Conservation (phyloP, 495 filamentous ascomycete genomes). For the Hypoxylon trugodes region DNA sequence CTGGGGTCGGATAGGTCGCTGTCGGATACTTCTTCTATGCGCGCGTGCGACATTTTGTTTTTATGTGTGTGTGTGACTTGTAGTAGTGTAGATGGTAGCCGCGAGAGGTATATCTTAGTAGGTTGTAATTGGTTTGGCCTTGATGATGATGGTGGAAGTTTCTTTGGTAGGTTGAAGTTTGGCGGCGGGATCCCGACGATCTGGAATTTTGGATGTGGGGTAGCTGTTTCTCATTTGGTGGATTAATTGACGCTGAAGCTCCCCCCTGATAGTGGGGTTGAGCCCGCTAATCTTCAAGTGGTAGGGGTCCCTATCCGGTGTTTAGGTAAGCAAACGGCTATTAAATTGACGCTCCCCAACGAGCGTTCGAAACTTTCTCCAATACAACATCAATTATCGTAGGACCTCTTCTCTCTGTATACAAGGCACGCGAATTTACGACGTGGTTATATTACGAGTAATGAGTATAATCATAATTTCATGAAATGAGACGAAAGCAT, state of each 20-base stretch:
- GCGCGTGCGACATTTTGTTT: slow-evolving; percentile 78
- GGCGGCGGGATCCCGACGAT: background rate
- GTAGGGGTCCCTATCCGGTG: background rate
- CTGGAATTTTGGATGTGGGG: slow-evolving; percentile 35
- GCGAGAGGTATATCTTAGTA: background rate
- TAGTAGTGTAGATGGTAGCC: background rate
- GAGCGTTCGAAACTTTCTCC: background rate
- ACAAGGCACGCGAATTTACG: too few species aligned
- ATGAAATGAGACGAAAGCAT: too few species aligned
- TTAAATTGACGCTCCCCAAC: background rate
- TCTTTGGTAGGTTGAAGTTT: background rate
- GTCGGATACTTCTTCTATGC: slow-evolving; percentile 88
- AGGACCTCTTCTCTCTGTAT: too few species aligned
- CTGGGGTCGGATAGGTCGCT: slow-evolving; percentile 78
- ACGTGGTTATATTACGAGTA: too few species aligned
- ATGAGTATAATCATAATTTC: too few species aligned
- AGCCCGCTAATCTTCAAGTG: slow-evolving; percentile 7
- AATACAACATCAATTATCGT: too few species aligned
- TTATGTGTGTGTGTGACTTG: slow-evolving; percentile 10
- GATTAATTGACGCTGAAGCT: slow-evolving; percentile 13
- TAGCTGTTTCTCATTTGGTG: slow-evolving; percentile 10
- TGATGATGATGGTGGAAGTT: background rate
- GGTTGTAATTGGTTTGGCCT: slow-evolving; percentile 1
- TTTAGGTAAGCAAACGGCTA: too few species aligned
- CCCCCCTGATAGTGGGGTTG: slow-evolving; percentile 29